Conservation (phyloP, 805 yeast genomes). For the Kazachstania viticola region DNA sequence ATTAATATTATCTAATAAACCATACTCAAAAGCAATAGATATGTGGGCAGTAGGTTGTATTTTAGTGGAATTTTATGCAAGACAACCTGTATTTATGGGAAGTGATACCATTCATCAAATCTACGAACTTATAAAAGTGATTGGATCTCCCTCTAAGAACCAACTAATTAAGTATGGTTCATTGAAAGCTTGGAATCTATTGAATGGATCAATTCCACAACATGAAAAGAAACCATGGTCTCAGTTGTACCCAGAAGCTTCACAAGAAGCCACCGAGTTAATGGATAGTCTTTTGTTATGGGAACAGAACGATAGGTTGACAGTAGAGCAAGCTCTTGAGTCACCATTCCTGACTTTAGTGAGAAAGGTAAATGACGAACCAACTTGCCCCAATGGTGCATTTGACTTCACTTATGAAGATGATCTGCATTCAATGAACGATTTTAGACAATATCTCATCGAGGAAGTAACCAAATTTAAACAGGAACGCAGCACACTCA, state of each 20-base stretch:
- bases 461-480: slow-evolving; percentile 45
- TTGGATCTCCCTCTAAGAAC: slow-evolving; percentile 58
- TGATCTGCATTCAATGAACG: slow-evolving; percentile 28
- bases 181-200: slow-evolving; percentile 35
- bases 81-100: slow-evolving; percentile 74
- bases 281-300: slow-evolving; percentile 48
- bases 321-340: slow-evolving; percentile 43
- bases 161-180: slow-evolving; percentile 36
- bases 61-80: slow-evolving; percentile 69
- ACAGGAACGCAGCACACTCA: slow-evolving; percentile 23
- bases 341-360: slow-evolving; percentile 46
- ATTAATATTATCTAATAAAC: slow-evolving; percentile 47
- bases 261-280: slow-evolving; percentile 38
- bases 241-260: slow-evolving; percentile 52
- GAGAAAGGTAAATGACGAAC: slow-evolving; percentile 46
- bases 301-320: slow-evolving; percentile 45
- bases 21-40: slow-evolving; percentile 63
- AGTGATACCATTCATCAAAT: slow-evolving; percentile 61
- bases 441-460: slow-evolving; percentile 36
- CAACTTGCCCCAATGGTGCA: slow-evolving; percentile 31
- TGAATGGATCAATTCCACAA: slow-evolving; percentile 30
- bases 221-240: slow-evolving; percentile 35
- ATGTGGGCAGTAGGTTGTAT: slow-evolving; percentile 94
- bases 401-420: slow-evolving; percentile 65
- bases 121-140: slow-evolving; percentile 49